These are phyloP conservation scores for Lojkania enalia DNA, from an alignment of 2,329 filamentous ascomycete species.

Conservation along the genomic window DNA sequence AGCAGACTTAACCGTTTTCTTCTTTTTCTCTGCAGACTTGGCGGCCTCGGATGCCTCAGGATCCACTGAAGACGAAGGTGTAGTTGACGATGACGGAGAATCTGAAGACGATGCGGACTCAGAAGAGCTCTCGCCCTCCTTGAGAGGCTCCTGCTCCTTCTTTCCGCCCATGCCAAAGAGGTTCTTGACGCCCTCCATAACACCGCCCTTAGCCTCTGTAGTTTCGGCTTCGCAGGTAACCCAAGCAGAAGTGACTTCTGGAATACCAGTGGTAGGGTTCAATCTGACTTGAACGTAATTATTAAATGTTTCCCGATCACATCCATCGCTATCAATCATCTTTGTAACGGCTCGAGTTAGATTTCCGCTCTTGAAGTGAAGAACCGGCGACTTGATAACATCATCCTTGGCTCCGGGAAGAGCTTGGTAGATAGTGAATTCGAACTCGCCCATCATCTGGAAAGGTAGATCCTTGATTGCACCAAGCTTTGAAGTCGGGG, in stretches of 20 bases:
- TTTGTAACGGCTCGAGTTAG: slow-evolving; percentile 79
- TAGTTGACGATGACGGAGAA: slow-evolving; percentile 39
- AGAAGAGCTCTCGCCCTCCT: slow-evolving; percentile 52
- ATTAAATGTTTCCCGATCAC: slow-evolving; percentile 73
- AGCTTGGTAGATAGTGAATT: slow-evolving; percentile 77
- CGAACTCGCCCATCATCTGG: slow-evolving; percentile 79
- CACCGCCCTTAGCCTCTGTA: slow-evolving; percentile 70
- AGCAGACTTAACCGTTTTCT: slow-evolving; percentile 56
- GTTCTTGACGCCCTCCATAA: slow-evolving; percentile 94
- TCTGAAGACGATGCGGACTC: slow-evolving; percentile 51
- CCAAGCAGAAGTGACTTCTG: slow-evolving; percentile 73
- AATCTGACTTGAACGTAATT: slow-evolving; percentile 80
- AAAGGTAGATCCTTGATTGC: slow-evolving; percentile 83
- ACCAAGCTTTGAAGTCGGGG: slow-evolving; percentile 73
- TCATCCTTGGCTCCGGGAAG: slow-evolving; percentile 54
- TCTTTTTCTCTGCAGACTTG: slow-evolving; percentile 52
- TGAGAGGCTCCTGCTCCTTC: slow-evolving; percentile 75
- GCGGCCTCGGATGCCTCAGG: slow-evolving; percentile 55
- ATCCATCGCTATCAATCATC: slow-evolving; percentile 78
- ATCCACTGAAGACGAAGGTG: slow-evolving; percentile 44
- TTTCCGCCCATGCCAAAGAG: slow-evolving; percentile 92
- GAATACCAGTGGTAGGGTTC: slow-evolving; percentile 72
- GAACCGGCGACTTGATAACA: slow-evolving; percentile 61
- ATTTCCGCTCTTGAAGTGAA: slow-evolving; percentile 76
- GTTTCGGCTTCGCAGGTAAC: slow-evolving; percentile 84